Evolutionary conservation across 2,329 filamentous ascomycete genomes (phyloP), one percentile per base, ranked within the genome.

Genomic region (Teratosphaeria destructans): DNA sequence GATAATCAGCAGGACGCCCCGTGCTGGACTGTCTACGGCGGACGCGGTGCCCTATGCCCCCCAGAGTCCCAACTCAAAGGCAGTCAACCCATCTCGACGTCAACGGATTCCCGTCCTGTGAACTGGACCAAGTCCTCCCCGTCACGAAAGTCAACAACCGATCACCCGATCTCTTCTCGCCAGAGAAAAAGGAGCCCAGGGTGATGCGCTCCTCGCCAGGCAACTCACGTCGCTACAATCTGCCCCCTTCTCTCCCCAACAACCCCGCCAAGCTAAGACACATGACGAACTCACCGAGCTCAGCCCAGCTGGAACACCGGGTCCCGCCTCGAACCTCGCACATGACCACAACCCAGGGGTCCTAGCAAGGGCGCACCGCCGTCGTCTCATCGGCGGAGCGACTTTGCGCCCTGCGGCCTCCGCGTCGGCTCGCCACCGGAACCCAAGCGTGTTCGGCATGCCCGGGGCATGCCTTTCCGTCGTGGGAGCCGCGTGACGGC

Each of bases 391-490:
- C 35, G 68, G 64, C 47, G 70, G 69, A 26, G 68, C 19, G 19
- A 19, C 19, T 19, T 19, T 19, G 19, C 19, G 19, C 19, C 19
- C 19, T 19, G 19, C 19, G 19, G 76, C 62, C 60, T 76, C 47
- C 66, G 73, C 19, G 65, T 76, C 34, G 73, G 73, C 23, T 23
- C 23, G 23, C 72, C 1, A 73, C 69, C 11, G 57, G 59, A 52
- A 60, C 61, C 23, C 23, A 23, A 70, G 70, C 8, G 62, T 66
- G 3, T 74, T 76, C 61, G 73, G 69, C 1, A 76, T 76, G 74
- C 74, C 74, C 1, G 74, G 76, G 62, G 72, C 75, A n/a, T n/a
- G n/a, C 3, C 74, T 74, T 2, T 72, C 70, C 37, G 74, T 76
- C 1, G 71, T 76, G 23, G 72, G 76, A 65, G 72, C 74, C 6